A percentile compares a stretch with the other conserved stretches of the same genome.
Conservation (phyloP, 768 basidiomycete species). For the Dendrothele bispora region DNA sequence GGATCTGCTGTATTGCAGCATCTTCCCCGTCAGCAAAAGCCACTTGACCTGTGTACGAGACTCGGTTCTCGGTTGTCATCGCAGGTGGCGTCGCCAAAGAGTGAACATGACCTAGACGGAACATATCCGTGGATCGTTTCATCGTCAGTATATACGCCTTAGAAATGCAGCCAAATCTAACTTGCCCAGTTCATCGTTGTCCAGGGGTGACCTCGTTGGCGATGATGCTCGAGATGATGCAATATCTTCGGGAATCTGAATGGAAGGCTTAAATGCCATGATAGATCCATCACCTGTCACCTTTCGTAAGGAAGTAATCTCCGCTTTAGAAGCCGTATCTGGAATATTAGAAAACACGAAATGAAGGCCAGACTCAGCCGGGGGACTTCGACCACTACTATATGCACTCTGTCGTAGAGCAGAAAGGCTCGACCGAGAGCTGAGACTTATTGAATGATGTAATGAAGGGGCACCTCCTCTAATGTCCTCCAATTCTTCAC, state of each 20-base stretch:
- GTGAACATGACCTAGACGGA: constrained; percentile 53
- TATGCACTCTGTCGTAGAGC: constrained; percentile 30
- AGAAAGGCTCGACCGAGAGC: constrained; percentile 9
- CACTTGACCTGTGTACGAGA: constrained; percentile 39
- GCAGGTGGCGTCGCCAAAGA: constrained; percentile 50
- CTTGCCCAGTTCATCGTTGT: constrained; percentile 46
- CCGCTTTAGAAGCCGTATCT: constrained; percentile 13
- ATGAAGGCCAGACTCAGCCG: constrained; percentile 9
- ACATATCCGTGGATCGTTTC: constrained; percentile 31
- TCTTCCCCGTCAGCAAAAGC: constrained; percentile 19
- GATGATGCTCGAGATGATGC: constrained; percentile 43
- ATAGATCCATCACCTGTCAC: constrained; percentile 28
- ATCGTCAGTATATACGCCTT: constrained; percentile 1
- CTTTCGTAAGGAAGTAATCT: too few species aligned
- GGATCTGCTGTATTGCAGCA: constrained; percentile 2
- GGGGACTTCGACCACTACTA: constrained; percentile 37
- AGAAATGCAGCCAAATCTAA: not conserved
- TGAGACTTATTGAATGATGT: constrained; percentile 11
- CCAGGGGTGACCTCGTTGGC: constrained; percentile 30
- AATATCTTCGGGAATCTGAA: constrained; percentile 50
- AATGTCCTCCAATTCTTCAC: constrained; percentile 47
- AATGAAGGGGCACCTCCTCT: constrained; percentile 17
- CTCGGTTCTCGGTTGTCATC: constrained; percentile 36
- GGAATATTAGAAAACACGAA: constrained; percentile 16
- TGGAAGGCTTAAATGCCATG: constrained; percentile 39